Evolutionary conservation across 2,329 filamentous ascomycete species (phyloP).

Genomic region (Beauveria asiatica): DNA sequence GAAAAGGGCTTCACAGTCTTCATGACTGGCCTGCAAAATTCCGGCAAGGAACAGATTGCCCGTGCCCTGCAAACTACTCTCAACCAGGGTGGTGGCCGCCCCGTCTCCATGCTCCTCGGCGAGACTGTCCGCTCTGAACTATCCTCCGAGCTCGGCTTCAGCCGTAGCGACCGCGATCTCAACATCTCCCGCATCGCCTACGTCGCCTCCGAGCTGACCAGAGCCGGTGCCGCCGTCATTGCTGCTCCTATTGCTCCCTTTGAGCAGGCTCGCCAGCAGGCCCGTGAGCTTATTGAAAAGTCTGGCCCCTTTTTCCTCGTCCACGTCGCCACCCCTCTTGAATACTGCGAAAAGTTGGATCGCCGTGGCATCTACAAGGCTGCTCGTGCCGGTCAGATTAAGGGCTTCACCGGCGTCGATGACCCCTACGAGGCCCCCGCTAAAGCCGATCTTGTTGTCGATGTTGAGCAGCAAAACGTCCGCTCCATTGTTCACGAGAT

Average conservation of each 20-base stretch:
- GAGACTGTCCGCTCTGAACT: constrained; percentile 93
- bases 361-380: constrained; percentile 81
- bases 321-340: constrained; percentile 87
- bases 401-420: constrained; percentile 96
- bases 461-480: constrained; percentile 78
- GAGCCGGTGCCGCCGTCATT: constrained; percentile 88
- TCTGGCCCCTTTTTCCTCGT: constrained; percentile 89
- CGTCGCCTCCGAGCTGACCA: constrained; percentile 89
- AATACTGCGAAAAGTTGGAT: constrained; percentile 91
- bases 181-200: constrained; percentile 97
- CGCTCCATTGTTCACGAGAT: constrained; percentile 96
- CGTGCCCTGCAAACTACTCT: constrained; percentile 93
- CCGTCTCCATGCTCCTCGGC: constrained; percentile 87
- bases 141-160: constrained; percentile 92
- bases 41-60: constrained; percentile 92
- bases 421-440: constrained; percentile 85
- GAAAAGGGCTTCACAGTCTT: constrained; percentile 97
- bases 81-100: constrained; percentile 94
- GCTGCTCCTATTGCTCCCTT: constrained; percentile 94
- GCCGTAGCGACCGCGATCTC: constrained; percentile 79
- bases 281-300: constrained; percentile 78
- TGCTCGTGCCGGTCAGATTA: constrained; percentile 83
- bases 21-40: constrained; percentile 94
- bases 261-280: constrained; percentile 65
- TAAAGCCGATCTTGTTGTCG: constrained; percentile 77